Conservation (phyloP, 768 basidiomycete species). For the Candolleomyces eurysporus region DNA sequence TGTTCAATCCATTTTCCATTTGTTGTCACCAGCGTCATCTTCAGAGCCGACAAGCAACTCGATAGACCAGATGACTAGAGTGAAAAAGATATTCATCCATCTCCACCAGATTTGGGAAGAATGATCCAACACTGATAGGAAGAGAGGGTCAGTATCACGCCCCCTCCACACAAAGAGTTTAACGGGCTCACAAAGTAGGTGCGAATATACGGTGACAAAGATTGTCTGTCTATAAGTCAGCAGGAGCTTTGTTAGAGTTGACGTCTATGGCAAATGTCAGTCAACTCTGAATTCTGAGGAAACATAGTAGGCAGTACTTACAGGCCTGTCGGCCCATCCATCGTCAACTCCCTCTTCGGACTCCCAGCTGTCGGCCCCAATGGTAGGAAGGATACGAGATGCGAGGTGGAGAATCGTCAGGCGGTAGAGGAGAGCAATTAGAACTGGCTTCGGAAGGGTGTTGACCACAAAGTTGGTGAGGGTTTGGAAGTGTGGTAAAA, state of each 20-base stretch:
- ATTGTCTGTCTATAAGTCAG: conserved; percentile 83
- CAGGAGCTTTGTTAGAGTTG: conserved; percentile 68
- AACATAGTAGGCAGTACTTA: conserved; percentile 27
- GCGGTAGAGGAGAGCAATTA: conserved; percentile 77
- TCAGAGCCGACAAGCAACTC: conserved; percentile 79
- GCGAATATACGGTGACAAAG: conserved; percentile 85
- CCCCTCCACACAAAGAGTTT: neutral
- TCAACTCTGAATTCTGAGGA: neutral
- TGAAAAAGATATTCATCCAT: conserved; percentile 89
- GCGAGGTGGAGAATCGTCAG: conserved; percentile 79
- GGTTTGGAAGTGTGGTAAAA: conserved; percentile 78
- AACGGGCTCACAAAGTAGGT: conserved; percentile 61
- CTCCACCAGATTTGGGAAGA: conserved; percentile 94
- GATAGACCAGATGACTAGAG: conserved; percentile 77
- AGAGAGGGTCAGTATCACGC: neutral
- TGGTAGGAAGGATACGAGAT: conserved; percentile 79
- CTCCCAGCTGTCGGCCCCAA: conserved; percentile 80
- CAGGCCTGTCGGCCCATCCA: conserved; percentile 74
- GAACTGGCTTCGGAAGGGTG: conserved; percentile 81
- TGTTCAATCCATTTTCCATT: conserved; percentile 76
- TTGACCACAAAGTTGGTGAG: conserved; percentile 80
- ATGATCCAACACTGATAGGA: conserved; percentile 68
- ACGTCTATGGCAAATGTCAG: conserved; percentile 51
- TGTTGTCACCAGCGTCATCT: conserved; percentile 59
- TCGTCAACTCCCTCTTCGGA: conserved; percentile 59